Percentiles rank a stretch among this genome's conserved stretches.
Conservation (phyloP, 805 yeast genomes). For the Wickerhamiella galacta region DNA sequence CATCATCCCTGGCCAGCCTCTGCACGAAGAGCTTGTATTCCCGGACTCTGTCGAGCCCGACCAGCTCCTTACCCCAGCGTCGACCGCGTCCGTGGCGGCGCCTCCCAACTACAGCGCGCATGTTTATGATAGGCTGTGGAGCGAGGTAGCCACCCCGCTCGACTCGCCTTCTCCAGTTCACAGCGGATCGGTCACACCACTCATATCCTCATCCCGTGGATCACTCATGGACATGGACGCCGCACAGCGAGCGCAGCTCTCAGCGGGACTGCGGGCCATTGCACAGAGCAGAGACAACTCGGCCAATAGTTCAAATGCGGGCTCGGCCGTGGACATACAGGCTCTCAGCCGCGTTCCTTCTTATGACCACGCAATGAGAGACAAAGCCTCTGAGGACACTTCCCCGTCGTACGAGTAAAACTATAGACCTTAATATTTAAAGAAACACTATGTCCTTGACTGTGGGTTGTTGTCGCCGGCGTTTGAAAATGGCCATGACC, state of each 20-base stretch:
- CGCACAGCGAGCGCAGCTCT: slow-evolving; percentile 23
- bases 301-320: slow-evolving; percentile 23
- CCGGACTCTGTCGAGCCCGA: background rate
- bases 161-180: slow-evolving; percentile 21
- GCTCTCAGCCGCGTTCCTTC: slow-evolving; percentile 64
- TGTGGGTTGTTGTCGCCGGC: no score
- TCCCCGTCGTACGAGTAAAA: slow-evolving; percentile 58
- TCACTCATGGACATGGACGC: slow-evolving; percentile 19
- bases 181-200: slow-evolving; percentile 26
- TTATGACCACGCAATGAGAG: slow-evolving; percentile 56
- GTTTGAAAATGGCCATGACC: no score
- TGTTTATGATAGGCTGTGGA: slow-evolving; percentile 66
- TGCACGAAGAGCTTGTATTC: slow-evolving; percentile 4
- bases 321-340: slow-evolving; percentile 21
- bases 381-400: slow-evolving; percentile 30
- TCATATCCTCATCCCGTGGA: slow-evolving; percentile 14
- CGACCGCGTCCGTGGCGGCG: slow-evolving; percentile 28
- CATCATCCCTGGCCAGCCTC: slow-evolving; percentile 2
- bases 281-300: slow-evolving; percentile 30
- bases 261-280: slow-evolving; percentile 25
- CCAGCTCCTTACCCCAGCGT: no score
- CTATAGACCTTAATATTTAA: no score
- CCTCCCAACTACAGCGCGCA: slow-evolving; percentile 79
- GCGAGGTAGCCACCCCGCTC: slow-evolving; percentile 32
- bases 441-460: no score